Evolutionary conservation across 768 basidiomycete genomes (phyloP), one percentile per base, ranked within the genome.

Genomic region (Gloeopeniophorella convolvens): DNA sequence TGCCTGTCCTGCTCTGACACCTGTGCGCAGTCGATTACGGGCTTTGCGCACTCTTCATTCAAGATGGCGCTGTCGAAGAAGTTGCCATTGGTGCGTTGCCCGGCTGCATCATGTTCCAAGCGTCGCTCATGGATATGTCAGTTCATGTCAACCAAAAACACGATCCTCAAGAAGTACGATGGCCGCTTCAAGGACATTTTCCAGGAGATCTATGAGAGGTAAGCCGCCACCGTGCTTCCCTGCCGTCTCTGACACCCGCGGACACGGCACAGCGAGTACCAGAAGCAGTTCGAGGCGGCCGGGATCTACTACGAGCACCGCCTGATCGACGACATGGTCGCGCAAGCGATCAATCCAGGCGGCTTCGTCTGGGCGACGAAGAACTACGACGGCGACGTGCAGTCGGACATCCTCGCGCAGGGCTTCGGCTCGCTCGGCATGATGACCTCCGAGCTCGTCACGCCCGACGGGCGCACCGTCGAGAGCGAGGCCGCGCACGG

Each of bases 111-210:
- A n/a, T n/a, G n/a, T n/a, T n/a, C n/a, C n/a, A n/a, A n/a, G n/a
- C n/a, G n/a, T n/a, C n/a, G n/a, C n/a, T n/a, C 3, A 32, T 56
- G 8, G 49, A 21, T 26, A 9, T 45, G 28, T 37, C 52, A 89
- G 82, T 97, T 94, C 77, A 81, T 98, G 88, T 93, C 90, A 10
- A 98, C 95, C 34, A 97, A 99, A 74, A 98, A 95, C 71, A 95
- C 91, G 20, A 94, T 95, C 69, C 63, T 95, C 64, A 95, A 99
- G 74, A 93, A 85, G 65, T 99, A 99, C 67, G 96, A 98, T 63
- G 96, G 96, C 36, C 81, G 94, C 26, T 99, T 98, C 81, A 99
- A 99, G 75, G 96, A 99, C 62, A 93, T 95, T 65, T 96, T 99
- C 83, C 83, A 97, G 67, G 92, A 96, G 62, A 84, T 97, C 61